Evolutionary conservation across 1,284 basidiomycete genomes (phyloP).

Genomic region (Trichosporon coremiiforme): DNA sequence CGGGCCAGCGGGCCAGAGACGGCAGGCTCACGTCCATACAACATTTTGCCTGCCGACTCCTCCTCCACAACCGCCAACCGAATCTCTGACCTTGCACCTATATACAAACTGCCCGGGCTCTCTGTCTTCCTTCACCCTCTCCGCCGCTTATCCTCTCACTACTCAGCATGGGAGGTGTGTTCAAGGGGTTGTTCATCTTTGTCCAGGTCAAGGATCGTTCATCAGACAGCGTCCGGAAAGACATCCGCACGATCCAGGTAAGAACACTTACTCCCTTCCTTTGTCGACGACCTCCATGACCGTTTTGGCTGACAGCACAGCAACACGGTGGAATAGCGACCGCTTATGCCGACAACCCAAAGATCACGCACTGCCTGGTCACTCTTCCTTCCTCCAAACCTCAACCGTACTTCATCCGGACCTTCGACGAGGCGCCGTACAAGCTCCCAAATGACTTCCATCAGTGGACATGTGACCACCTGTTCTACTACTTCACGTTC

Average conservation of each 20-base stretch:
- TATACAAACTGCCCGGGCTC: too few species aligned
- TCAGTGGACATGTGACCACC: constrained; percentile 16
- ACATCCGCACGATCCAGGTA: constrained; percentile 15
- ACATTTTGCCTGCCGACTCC: not conserved
- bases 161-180: constrained; percentile 4
- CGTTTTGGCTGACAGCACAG: not conserved
- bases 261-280: not conserved
- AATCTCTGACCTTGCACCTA: too few species aligned
- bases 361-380: constrained; percentile 23
- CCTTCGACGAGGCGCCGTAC: not conserved
- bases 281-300: not conserved
- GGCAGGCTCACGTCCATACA: too few species aligned
- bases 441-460: not conserved
- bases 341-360: constrained; percentile 1
- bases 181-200: constrained; percentile 77
- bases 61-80: too few species aligned
- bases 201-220: constrained; percentile 61
- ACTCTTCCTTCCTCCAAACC: not conserved
- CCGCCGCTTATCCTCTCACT: not conserved
- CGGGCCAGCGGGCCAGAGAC: not conserved
- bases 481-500: constrained; percentile 18
- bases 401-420: not conserved
- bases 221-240: not conserved
- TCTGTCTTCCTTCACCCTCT: too few species aligned
- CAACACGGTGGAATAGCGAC: not conserved